Evolutionary conservation across 371 early-diverging fungal genomes (phyloP), one percentile per base, ranked within the genome.

Genomic region (Mucor ambiguus): DNA sequence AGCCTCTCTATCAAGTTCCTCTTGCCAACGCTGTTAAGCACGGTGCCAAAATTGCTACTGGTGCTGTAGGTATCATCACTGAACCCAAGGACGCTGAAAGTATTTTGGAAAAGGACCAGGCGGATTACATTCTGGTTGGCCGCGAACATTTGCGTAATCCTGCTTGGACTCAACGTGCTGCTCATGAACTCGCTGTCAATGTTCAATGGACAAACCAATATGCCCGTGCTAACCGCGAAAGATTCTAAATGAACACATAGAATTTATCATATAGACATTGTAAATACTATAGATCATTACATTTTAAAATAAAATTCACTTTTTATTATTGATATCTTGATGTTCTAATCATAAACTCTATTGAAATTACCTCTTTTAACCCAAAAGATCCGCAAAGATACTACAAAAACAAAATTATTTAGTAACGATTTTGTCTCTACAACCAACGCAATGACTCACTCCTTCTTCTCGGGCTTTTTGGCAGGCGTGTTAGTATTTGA

Each of bases 31-130:
- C 60, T 18, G 44, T 70, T 6, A 92, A 90, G 89, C 72, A 85
- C 92, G 4, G 80, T 82, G 85, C 87, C 6, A 86, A 73, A 9
- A 70, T 94, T 32, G 35, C 75, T 1, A 84, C 89, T 6, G 89
- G 82, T 2, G 87, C 93, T 1, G 95, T 95, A 0, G 97, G 97
- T 0, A 64, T 83, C 0, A 93, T 96, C 55, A 85, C 82, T 1
- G 80, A 83, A 8, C 82, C 85, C 22, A 58, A 78, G 24, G 88
- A 92, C 44, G 94, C 93, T 0, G 87, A 93, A 28, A 75, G 82
- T 0, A 83, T 96, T 32, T 58, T 96, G 24, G 71, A 86, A 49
- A 66, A 75, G 0, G 87, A 82, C 4, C 69, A 85, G 54, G 95
- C 95, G 0, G 96, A 96, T 73, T 59, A 89, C n/a, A 77, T 95